A percentile compares a stretch with the other conserved stretches of the same genome.
Evolutionary conservation across 345 rosid genomes (phyloP).

Genomic region (Sisymbrium altissimum): DNA sequence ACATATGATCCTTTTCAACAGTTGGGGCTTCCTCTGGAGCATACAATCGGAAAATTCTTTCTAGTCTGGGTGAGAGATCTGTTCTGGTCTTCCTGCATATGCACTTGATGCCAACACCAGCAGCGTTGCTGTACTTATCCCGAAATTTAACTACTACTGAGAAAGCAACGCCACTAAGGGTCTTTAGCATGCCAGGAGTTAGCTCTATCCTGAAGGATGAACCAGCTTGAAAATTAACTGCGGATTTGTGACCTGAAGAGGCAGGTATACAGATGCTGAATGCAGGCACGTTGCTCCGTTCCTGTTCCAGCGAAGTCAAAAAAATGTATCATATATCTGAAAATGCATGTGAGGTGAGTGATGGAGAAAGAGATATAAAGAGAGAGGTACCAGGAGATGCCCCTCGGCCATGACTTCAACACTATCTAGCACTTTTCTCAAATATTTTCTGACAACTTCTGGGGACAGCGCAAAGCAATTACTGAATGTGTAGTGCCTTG

Average conservation of each 20-base stretch:
- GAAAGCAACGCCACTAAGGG: slow-evolving; percentile 19
- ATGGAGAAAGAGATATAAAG: not conserved
- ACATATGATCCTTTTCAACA: not conserved
- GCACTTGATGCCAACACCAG: slow-evolving; percentile 13
- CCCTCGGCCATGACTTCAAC: not conserved
- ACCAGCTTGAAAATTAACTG: not conserved
- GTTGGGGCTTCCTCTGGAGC: not conserved
- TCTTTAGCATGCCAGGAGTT: not conserved
- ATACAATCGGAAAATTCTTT: not conserved
- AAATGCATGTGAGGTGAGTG: not conserved
- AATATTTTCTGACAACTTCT: not conserved
- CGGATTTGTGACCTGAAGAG: not conserved
- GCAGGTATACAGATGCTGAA: slow-evolving; percentile 16
- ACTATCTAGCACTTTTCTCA: not conserved
- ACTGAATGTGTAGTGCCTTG: slow-evolving; percentile 7
- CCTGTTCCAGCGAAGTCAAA: not conserved
- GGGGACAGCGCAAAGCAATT: slow-evolving; percentile 18
- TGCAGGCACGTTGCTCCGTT: not conserved
- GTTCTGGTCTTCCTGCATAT: not conserved
- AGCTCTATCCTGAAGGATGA: not conserved
- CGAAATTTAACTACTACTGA: slow-evolving; percentile 14
- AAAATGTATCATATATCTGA: not conserved
- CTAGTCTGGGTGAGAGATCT: not conserved
- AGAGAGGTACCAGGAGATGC: not conserved
- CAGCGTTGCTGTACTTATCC: not conserved